Base-by-base conservation (phyloP, 129 eudicot species). In the Flaveria ramosissima region DNA sequence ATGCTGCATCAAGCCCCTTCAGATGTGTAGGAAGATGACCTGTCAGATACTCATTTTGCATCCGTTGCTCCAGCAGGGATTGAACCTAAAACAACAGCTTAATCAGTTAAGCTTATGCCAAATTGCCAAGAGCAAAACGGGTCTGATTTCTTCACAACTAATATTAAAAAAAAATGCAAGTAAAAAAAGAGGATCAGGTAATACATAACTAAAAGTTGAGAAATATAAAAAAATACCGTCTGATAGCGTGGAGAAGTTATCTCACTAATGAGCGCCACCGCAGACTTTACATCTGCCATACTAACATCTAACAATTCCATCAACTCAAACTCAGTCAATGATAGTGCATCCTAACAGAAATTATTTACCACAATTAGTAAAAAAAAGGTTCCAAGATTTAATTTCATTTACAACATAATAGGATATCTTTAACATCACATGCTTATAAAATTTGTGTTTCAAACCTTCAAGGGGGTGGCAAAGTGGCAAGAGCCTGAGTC, bases 251-350 rank as follows among this genome's bases (percentile, higher is more conserved):
- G 98, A 72, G 89, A 86, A 23, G 87, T 71, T 46, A 85, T 62
- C 75, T 88, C 89, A 75, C 98, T 92, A 67, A 92, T 90, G 64
- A 79, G 85, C 39, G 90, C 78, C 36, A 92, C 77, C 10, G 98
- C 96, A 0, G 20, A 74, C 23, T 55, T 85, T 48, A 90, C 96
- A 62, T 84, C 85, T 57, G 80, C 78, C 64, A 92, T 75, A 16
- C 84, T 77, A 73, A 89, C 90, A 75, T 88, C 98, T 80, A 90
- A 73, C 51, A 89, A 80, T 79, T 92, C 98, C 98, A 92, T 92
- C 84, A 92, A 80, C 87, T 89, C 96, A 61, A 86, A 86, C 72
- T 92, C 96, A 19, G 96, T 88, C 80, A 89, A 82, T 50, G 98
- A 89, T 30, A 89, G 80, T 19, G 85, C 98, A 75, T 89, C 98